phyloP scores from a whole-genome alignment of 129 eudicot genomes.

The sunflower (Helianthus annuus) region HanXRQr2.0-SUNRISE NC_035434.2:94347445-94347944 shows the following conservation, averaged over 20 bases:
- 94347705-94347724: constrained; percentile 84
- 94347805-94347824: constrained; percentile 1
- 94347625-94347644: constrained; percentile 2
- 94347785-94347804: constrained; percentile 9
- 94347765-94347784: constrained; percentile 4
- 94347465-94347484: not conserved
- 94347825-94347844: not conserved
- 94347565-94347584: not conserved
- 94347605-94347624: not conserved
- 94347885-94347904: not conserved
- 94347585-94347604: not conserved
- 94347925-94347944: not conserved
- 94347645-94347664: not conserved
- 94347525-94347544: not conserved
- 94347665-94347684: constrained; percentile 29
- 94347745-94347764: constrained; percentile 90
- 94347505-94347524: not conserved
- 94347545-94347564: not conserved
- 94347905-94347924: not conserved
- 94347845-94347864: constrained; percentile 1
- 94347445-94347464: not conserved
- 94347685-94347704: constrained; percentile 70
- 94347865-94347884: not conserved
- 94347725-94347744: constrained; percentile 86
- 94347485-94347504: not conserved